phyloP scores from a whole-genome alignment of 108 stramenopile genomes.

The Halocafeteria seosinensis region DNA sequence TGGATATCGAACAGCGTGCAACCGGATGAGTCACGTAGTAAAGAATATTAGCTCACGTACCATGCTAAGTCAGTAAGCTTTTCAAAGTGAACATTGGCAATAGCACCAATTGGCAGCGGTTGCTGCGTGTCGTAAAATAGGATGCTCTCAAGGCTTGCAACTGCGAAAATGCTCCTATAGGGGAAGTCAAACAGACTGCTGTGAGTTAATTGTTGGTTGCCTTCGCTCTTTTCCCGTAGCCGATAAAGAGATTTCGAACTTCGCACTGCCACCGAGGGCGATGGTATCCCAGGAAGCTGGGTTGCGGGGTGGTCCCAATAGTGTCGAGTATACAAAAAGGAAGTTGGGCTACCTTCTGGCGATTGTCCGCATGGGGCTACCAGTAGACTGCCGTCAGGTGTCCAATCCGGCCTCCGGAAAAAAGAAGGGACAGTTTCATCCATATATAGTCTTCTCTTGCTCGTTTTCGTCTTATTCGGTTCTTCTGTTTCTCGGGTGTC shows the following conservation, averaged over 20 bases:
- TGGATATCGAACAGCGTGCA: no score
- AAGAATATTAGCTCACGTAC: no score
- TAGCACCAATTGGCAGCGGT: conserved; percentile 17
- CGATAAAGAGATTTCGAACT: no score
- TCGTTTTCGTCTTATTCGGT: neutral
- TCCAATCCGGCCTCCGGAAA: conserved; percentile 35
- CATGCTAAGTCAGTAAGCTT: conserved; percentile 34
- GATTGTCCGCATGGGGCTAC: conserved; percentile 33
- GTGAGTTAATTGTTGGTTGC: no score
- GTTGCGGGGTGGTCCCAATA: no score
- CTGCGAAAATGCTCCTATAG: conserved; percentile 33
- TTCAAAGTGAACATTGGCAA: conserved; percentile 27
- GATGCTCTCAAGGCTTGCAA: conserved; percentile 26
- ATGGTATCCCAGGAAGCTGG: no score
- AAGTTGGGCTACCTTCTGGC: no score
- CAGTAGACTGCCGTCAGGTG: conserved; percentile 36
- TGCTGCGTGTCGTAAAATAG: conserved; percentile 43
- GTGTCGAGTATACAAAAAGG: no score
- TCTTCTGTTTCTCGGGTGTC: neutral
- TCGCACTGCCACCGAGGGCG: no score
- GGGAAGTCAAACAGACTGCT: conserved; percentile 25
- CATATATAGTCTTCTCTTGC: conserved; percentile 13
- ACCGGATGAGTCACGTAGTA: no score
- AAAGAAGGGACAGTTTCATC: conserved; percentile 30
- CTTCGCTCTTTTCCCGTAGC: no score